Conservation (phyloP, 2,329 filamentous ascomycete genomes). For the Pleurostoma richardsiae region DNA sequence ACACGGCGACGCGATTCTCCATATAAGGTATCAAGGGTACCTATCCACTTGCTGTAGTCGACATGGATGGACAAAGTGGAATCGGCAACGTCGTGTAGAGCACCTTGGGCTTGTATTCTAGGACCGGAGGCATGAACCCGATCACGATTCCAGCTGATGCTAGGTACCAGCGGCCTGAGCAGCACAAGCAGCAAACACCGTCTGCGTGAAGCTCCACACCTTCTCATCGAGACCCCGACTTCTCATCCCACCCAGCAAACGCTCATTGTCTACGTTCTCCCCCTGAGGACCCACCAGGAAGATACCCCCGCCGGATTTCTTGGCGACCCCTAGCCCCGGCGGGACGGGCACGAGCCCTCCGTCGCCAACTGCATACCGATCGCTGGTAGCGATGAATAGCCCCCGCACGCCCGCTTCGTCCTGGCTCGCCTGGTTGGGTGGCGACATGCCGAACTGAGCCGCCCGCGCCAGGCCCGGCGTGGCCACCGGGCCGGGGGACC, state of each 20-base stretch:
- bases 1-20: no score
- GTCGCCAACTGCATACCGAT: background rate
- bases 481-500: slow-evolving; percentile 21
- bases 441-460: background rate
- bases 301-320: background rate
- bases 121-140: no score
- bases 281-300: slow-evolving; percentile 2
- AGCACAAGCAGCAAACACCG: background rate
- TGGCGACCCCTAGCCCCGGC: background rate
- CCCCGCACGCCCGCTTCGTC: slow-evolving; percentile 1
- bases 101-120: no score
- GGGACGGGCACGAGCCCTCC: background rate
- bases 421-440: slow-evolving; percentile 1
- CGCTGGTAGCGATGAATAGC: slow-evolving; percentile 1
- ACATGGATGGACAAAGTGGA: no score
- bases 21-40: no score
- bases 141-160: background rate
- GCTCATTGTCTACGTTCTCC: slow-evolving; percentile 3
- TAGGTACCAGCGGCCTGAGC: background rate
- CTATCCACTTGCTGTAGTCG: no score
- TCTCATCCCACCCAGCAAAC: background rate
- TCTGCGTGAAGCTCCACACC: slow-evolving; percentile 1
- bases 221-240: background rate
- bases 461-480: slow-evolving; percentile 2
- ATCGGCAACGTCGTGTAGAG: no score